phyloP scores from a whole-genome alignment of 73 alveolate species.

The Breviolum minutum region DNA sequence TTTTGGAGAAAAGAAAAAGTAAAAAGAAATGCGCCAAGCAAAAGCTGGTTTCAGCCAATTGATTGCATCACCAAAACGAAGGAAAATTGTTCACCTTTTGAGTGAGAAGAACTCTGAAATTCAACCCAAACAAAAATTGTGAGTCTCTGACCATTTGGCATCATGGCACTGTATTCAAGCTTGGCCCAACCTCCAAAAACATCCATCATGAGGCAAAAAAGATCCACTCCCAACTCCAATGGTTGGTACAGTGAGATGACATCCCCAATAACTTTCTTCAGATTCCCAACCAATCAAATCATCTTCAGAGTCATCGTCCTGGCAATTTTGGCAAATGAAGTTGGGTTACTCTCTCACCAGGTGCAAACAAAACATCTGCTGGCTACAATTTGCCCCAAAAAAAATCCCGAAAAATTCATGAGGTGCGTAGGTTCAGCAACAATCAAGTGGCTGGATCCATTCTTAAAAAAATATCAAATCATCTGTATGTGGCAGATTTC shows the following conservation, averaged over 20 bases:
- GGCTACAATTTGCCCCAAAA: not conserved
- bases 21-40: too few species aligned
- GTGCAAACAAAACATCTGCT: not conserved
- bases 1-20: too few species aligned
- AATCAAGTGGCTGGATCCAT: not conserved
- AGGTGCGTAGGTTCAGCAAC: not conserved
- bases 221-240: not conserved
- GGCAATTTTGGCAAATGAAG: not conserved
- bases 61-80: too few species aligned
- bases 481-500: not conserved
- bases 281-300: conserved; percentile 45
- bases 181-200: conserved; percentile 68
- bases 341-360: too few species aligned
- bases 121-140: not conserved
- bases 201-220: not conserved
- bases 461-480: not conserved
- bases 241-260: not conserved
- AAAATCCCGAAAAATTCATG: not conserved
- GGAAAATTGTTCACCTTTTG: too few species aligned
- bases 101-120: too few species aligned
- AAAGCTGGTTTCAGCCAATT: too few species aligned
- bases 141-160: conserved; percentile 17
- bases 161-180: conserved; percentile 13
- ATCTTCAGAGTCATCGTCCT: conserved; percentile 67
- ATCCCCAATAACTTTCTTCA: not conserved